phyloP scores from a whole-genome alignment of 2,329 filamentous ascomycete species.

The Davidsoniella virescens region DNA sequence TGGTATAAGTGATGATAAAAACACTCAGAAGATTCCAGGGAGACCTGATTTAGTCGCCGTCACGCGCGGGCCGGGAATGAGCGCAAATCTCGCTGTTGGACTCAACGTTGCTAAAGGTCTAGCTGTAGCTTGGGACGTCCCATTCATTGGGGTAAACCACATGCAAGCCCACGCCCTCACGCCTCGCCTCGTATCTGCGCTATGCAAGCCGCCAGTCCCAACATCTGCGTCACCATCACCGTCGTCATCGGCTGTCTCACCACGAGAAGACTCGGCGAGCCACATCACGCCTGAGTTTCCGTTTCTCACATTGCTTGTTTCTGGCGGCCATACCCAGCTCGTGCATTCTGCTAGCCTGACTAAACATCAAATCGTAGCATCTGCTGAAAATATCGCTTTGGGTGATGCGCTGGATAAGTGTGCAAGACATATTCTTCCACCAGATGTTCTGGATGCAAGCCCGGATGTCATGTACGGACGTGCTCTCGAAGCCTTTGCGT shows the following conservation, averaged over 20 bases:
- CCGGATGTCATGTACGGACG: conserved; percentile 64
- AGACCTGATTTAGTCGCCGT: conserved; percentile 73
- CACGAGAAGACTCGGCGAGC: neutral
- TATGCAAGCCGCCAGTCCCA: conserved; percentile 21
- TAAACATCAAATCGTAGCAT: conserved; percentile 57
- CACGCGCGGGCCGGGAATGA: conserved; percentile 83
- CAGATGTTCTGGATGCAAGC: conserved; percentile 33
- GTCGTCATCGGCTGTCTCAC: neutral
- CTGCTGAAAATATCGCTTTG: conserved; percentile 65
- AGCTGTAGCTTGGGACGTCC: conserved; percentile 65
- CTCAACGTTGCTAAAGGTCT: conserved; percentile 77
- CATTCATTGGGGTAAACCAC: conserved; percentile 77
- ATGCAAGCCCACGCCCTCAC: conserved; percentile 96
- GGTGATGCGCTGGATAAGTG: conserved; percentile 83
- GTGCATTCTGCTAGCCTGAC: conserved; percentile 54
- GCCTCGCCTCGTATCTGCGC: conserved; percentile 54
- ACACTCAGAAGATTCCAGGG: neutral
- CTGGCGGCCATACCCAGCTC: conserved; percentile 81
- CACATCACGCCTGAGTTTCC: conserved; percentile 38
- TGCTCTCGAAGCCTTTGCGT: conserved; percentile 64
- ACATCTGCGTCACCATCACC: neutral
- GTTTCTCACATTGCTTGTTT: conserved; percentile 76
- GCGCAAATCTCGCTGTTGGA: conserved; percentile 58
- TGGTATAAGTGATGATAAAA: neutral
- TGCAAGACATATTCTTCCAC: conserved; percentile 59